Evolutionary conservation across 2,329 filamentous ascomycete species (phyloP), one percentile per base, ranked within the genome.

Genomic region (Myriosclerotinia scirpicola): DNA sequence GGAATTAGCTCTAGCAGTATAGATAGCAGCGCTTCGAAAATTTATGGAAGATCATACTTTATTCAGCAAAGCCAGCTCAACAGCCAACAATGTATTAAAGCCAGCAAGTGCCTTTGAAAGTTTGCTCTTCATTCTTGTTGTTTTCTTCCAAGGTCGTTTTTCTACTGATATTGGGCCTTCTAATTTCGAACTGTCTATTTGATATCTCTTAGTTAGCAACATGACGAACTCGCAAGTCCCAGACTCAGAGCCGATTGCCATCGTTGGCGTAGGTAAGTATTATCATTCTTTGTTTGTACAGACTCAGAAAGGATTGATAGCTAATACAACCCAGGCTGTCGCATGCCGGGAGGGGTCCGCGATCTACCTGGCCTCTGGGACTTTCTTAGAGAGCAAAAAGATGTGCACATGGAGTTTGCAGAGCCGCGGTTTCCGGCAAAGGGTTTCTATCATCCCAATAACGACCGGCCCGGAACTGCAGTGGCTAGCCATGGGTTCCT

Each of bases 331-430:
- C 53, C 34, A 61, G 58, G 58, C 9, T 61, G 58, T 34, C 38
- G 58, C 7, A 50, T 59, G 20, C 44, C 54, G 11, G 63, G 63
- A 36, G 63, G 26, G 2, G 42, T 52, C 20, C 44, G 44, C 44
- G 44, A 48, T 48, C 44, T 48, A 48, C 44, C 44, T n/a, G 44
- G 17, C 20, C 79, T 59, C 44, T 66, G 5, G 34, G 48, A 44
- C 5, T 44, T 44, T 44, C 40, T 44, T 44, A 44, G 40, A 44
- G 40, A 14, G 40, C 40, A 44, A 44, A 44, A 44, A 44, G 40
- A 44, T 11, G 40, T 44, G 40, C 40, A 44, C 15, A 44, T 44
- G 40, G 40, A 44, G 40, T 44, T 44, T 44, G 11, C 40, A 44
- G 40, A 44, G 11, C 40, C 40, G 12, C 17, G 6, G 62, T 17